Percentiles rank a stretch among this genome's conserved stretches.
Evolutionary conservation across 2,329 filamentous ascomycete species (phyloP).

Genomic region (Tolypocladium album): DNA sequence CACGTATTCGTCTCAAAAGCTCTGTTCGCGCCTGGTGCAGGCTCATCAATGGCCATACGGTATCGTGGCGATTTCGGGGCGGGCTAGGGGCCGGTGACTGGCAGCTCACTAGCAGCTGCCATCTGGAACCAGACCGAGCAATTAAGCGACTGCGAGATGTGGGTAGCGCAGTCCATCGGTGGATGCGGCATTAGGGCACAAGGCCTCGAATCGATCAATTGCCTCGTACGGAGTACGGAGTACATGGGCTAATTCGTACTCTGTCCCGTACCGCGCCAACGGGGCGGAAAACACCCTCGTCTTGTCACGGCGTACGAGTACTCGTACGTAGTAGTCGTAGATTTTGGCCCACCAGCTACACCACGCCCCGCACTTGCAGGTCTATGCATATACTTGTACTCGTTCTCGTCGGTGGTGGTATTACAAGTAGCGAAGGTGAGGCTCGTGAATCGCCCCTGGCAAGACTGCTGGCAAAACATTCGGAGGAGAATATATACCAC

Average conservation of each 20-base stretch:
- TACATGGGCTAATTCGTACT: background rate
- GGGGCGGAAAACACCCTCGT: background rate
- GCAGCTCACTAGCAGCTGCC: background rate
- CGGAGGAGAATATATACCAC: background rate
- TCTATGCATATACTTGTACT: background rate
- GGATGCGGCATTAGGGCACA: background rate
- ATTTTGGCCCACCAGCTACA: background rate
- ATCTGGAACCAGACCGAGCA: background rate
- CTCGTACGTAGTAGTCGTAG: too few species aligned
- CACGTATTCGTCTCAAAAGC: background rate
- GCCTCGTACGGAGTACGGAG: background rate
- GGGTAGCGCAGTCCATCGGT: background rate
- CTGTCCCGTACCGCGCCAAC: background rate
- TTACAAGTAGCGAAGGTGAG: slow-evolving; percentile 2
- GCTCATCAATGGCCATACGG: background rate
- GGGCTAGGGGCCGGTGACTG: background rate
- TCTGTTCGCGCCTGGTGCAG: background rate
- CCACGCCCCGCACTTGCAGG: slow-evolving; percentile 4
- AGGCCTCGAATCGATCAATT: background rate
- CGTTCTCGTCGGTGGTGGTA: background rate
- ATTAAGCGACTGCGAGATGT: background rate
- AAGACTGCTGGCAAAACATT: background rate
- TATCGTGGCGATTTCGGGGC: background rate
- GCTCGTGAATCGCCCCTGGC: background rate
- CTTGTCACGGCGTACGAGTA: background rate